phyloP scores from a whole-genome alignment of 208 protist genomes.

The Wallacemonas rigidus region DNA sequence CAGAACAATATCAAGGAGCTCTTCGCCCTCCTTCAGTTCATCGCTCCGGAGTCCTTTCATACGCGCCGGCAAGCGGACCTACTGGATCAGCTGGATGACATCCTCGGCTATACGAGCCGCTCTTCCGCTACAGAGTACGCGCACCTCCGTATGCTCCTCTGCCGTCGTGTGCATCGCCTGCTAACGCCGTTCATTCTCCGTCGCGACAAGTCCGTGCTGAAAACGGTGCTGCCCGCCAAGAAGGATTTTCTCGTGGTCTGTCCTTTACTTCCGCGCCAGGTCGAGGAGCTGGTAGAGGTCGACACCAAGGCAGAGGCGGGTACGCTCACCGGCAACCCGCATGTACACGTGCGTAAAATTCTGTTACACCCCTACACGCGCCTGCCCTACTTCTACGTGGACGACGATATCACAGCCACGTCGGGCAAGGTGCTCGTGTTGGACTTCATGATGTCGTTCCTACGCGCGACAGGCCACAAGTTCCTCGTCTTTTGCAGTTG shows the following conservation, averaged over 20 bases:
- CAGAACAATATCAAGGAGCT: constrained; percentile 95
- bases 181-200: constrained; percentile 52
- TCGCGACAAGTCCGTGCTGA: constrained; percentile 40
- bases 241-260: constrained; percentile 48
- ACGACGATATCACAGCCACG: constrained; percentile 61
- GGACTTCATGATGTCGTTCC: constrained; percentile 82
- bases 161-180: constrained; percentile 46
- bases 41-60: constrained; percentile 75
- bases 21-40: constrained; percentile 91
- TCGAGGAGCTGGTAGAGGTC: constrained; percentile 29
- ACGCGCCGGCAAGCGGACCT: constrained; percentile 24
- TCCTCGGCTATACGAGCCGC: constrained; percentile 29
- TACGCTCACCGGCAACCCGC: constrained; percentile 37
- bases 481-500: constrained; percentile 97
- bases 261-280: constrained; percentile 50
- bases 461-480: constrained; percentile 57
- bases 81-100: constrained; percentile 46
- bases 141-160: constrained; percentile 46
- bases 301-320: constrained; percentile 21
- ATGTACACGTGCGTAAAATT: constrained; percentile 64
- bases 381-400: constrained; percentile 56
- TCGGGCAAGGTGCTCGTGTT: constrained; percentile 85
- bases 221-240: constrained; percentile 35
- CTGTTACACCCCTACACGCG: constrained; percentile 89
- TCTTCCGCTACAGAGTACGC: constrained; percentile 35